These are phyloP conservation scores for Ambrosiella xylebori DNA, from an alignment of 2,329 filamentous ascomycete genomes.

Conservation along the genomic window DNA sequence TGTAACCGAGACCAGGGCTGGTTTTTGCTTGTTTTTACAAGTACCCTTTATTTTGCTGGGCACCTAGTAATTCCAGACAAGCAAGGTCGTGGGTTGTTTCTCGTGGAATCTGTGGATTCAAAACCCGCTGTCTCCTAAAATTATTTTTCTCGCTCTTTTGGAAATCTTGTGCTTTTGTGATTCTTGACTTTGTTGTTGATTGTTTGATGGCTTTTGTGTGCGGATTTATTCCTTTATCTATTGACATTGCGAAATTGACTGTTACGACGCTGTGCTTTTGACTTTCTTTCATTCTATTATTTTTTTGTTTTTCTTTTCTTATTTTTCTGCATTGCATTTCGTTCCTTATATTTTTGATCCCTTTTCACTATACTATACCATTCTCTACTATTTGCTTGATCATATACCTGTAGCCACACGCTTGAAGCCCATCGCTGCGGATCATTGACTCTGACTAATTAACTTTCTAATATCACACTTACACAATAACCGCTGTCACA, in stretches of 20 bases:
- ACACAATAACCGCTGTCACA: too few species aligned
- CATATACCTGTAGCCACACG: not conserved
- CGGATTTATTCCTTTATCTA: not conserved
- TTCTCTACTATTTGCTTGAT: not conserved
- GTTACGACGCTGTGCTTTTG: not conserved
- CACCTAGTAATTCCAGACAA: too few species aligned
- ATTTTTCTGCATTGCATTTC: not conserved
- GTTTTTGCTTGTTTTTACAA: too few species aligned
- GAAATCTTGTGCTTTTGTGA: not conserved
- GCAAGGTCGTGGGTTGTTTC: not conserved
- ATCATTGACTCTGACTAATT: not conserved
- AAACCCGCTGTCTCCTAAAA: not conserved
- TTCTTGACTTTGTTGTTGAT: not conserved
- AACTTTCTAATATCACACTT: too few species aligned
- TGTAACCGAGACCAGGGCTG: too few species aligned
- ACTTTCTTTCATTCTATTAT: not conserved
- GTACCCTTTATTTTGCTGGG: too few species aligned
- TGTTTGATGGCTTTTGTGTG: not conserved
- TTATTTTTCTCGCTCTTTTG: not conserved
- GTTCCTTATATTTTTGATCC: not conserved
- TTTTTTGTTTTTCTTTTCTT: not conserved
- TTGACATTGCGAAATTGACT: not conserved
- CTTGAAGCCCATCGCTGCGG: not conserved
- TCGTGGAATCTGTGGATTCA: not conserved
- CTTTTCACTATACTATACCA: not conserved